Evolutionary conservation across 2,329 filamentous ascomycete species (phyloP).

Genomic region (Ophiostoma sp.): DNA sequence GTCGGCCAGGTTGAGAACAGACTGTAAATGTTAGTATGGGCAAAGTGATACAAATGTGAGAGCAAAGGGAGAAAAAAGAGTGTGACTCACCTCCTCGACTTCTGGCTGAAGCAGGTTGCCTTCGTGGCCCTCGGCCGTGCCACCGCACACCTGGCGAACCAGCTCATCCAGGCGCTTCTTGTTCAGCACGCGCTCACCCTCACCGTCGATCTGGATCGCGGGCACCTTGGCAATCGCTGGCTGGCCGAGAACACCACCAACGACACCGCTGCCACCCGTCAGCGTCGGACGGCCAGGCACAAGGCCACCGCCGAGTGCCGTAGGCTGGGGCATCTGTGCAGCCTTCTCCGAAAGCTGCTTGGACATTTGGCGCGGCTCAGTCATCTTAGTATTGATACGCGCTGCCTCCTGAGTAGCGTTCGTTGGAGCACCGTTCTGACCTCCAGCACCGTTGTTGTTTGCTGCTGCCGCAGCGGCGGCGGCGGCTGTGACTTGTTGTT

Average conservation of each 20-base stretch:
- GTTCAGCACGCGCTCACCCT: slow-evolving; percentile 89
- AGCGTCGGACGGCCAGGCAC: slow-evolving; percentile 76
- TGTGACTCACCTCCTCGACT: slow-evolving; percentile 78
- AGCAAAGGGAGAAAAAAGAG: not conserved
- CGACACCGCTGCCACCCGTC: slow-evolving; percentile 71
- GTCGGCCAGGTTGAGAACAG: slow-evolving; percentile 84
- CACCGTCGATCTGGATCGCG: slow-evolving; percentile 82
- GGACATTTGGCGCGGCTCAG: slow-evolving; percentile 75
- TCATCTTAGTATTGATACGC: slow-evolving; percentile 39
- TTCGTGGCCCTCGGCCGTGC: slow-evolving; percentile 68
- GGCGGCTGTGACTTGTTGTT: slow-evolving; percentile 56
- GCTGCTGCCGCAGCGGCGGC: slow-evolving; percentile 10
- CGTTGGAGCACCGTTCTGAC: not conserved
- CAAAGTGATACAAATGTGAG: not conserved
- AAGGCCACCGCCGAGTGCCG: slow-evolving; percentile 64
- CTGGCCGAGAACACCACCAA: slow-evolving; percentile 82
- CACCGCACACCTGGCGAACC: slow-evolving; percentile 88
- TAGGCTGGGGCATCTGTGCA: slow-evolving; percentile 69
- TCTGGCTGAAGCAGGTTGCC: slow-evolving; percentile 82
- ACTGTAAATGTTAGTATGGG: slow-evolving; percentile 52
- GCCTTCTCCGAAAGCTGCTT: slow-evolving; percentile 72
- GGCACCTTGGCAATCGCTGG: slow-evolving; percentile 81
- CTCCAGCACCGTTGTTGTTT: not conserved
- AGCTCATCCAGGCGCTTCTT: slow-evolving; percentile 98
- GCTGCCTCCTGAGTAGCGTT: slow-evolving; percentile 14